Percentiles rank a stretch among this genome's conserved stretches.
Evolutionary conservation across 371 early-diverging fungal genomes (phyloP).

Genomic region (Apophysomyces sp.): DNA sequence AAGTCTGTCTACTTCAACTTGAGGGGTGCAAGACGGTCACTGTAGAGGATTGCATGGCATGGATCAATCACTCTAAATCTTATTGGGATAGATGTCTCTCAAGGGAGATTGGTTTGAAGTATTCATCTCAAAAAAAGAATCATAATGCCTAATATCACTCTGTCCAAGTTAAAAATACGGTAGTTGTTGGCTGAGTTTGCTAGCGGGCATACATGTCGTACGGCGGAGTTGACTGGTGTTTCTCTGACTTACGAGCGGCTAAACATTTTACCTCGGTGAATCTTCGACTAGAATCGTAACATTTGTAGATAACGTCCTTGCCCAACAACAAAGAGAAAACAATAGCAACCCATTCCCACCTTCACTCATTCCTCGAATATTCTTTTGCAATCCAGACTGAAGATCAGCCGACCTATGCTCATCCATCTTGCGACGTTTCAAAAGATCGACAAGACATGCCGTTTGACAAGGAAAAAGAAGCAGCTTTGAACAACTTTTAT

Average conservation of each 20-base stretch:
- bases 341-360: background rate
- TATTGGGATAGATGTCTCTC: too few relatives aligned
- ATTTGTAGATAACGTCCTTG: background rate
- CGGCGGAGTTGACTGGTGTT: too few relatives aligned
- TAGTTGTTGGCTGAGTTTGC: too few relatives aligned
- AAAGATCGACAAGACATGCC: constrained; percentile 13
- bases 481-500: constrained; percentile 16
- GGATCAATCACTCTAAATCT: too few relatives aligned
- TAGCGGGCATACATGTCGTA: too few relatives aligned
- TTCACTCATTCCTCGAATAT: background rate
- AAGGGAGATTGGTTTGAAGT: too few relatives aligned
- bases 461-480: constrained; percentile 29
- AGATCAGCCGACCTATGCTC: background rate
- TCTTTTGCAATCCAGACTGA: background rate
- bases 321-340: background rate
- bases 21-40: too few relatives aligned
- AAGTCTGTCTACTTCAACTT: too few relatives aligned
- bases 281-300: background rate
- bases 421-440: background rate
- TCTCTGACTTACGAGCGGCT: background rate
- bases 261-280: background rate
- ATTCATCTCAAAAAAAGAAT: too few relatives aligned
- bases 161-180: too few relatives aligned
- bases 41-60: too few relatives aligned
- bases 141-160: too few relatives aligned